A percentile compares a stretch with the other conserved stretches of the same genome.
Evolutionary conservation across 1,284 basidiomycete genomes (phyloP).

Genomic region (Apiotrichum gamsii): DNA sequence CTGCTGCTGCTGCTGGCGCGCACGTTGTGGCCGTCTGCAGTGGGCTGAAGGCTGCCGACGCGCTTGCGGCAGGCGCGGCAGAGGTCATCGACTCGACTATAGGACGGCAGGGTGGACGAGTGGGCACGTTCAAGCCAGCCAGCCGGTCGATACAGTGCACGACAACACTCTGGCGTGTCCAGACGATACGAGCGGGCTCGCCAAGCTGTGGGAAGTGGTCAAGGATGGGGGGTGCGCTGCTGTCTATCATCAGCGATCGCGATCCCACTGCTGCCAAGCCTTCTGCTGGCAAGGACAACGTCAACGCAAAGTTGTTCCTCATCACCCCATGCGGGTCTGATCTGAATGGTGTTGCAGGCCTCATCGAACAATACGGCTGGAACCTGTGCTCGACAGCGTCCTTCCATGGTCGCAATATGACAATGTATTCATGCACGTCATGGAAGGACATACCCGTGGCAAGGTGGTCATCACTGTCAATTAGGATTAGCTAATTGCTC

Average conservation of each 20-base stretch:
- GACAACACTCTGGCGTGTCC: constrained; percentile 9
- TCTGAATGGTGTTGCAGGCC: constrained; percentile 2
- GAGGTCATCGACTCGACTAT: constrained; percentile 12
- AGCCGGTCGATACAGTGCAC: constrained; percentile 6
- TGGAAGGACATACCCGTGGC: constrained; percentile 4
- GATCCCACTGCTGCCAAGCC: constrained; percentile 7
- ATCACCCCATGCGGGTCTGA: constrained; percentile 12
- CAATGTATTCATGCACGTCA: constrained; percentile 10
- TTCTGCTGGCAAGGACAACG: not conserved
- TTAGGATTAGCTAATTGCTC: too few species aligned
- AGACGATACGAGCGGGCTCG: too few species aligned
- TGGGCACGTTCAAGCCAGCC: not conserved
- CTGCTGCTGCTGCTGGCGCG: not conserved
- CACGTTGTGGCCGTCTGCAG: not conserved
- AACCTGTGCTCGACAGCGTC: constrained; percentile 15
- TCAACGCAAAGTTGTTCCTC: constrained; percentile 13
- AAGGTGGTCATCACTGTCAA: constrained; percentile 17
- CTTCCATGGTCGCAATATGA: constrained; percentile 4
- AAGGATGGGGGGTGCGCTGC: constrained; percentile 7
- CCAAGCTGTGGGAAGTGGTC: constrained; percentile 5
- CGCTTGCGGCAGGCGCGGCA: not conserved
- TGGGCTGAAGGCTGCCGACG: not conserved
- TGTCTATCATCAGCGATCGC: constrained; percentile 7
- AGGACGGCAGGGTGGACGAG: not conserved
- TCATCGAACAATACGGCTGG: constrained; percentile 4